Evolutionary conservation across 768 basidiomycete genomes (phyloP).

Genomic region (Termitomyces sp.): DNA sequence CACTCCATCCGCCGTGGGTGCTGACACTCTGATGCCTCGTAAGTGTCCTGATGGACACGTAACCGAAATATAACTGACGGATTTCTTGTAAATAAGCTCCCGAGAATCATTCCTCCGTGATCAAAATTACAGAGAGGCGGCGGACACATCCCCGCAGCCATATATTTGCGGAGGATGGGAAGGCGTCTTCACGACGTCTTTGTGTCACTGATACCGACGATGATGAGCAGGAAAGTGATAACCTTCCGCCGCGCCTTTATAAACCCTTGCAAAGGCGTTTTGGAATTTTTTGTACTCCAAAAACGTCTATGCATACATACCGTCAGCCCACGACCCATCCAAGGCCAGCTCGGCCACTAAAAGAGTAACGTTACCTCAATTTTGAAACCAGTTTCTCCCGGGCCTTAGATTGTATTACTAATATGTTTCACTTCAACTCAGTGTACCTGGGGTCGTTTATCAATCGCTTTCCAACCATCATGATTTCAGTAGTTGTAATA

Average conservation of each 20-base stretch:
- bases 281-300: conserved; percentile 35
- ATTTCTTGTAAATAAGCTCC: conserved; percentile 25
- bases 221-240: conserved; percentile 25
- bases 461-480: background rate
- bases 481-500: background rate
- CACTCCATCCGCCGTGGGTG: conserved; percentile 9
- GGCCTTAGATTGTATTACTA: background rate
- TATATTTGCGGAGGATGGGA: conserved; percentile 13
- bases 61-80: conserved; percentile 6
- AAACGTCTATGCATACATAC: conserved; percentile 25
- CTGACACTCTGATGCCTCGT: conserved; percentile 31
- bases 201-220: conserved; percentile 20
- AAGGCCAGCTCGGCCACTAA: conserved; percentile 4
- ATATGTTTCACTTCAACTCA: background rate
- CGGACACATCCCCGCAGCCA: conserved; percentile 3
- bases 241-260: conserved; percentile 17
- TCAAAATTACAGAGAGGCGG: background rate
- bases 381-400: background rate
- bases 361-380: conserved; percentile 1
- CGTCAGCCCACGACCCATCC: conserved; percentile 6
- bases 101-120: conserved; percentile 22
- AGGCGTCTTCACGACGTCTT: conserved; percentile 9
- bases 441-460: background rate
- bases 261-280: conserved; percentile 26
- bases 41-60: conserved; percentile 12